These are phyloP conservation scores for Metschnikowia sp. DNA, from an alignment of 805 yeast species.

Conservation along the genomic window DNA sequence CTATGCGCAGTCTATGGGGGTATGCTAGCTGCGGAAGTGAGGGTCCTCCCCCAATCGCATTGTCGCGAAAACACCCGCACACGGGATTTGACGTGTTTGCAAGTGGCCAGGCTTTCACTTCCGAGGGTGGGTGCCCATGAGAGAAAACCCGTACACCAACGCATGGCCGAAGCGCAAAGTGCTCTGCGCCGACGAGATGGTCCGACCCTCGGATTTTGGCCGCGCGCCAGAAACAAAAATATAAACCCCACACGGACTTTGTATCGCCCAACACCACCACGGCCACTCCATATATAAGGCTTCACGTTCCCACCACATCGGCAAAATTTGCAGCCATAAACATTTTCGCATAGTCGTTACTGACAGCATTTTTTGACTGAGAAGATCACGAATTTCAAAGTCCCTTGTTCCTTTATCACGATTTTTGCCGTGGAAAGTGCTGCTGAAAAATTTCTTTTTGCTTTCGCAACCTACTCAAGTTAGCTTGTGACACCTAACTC, in stretches of 20 bases:
- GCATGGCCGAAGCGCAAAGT: background rate
- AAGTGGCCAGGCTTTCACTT: background rate
- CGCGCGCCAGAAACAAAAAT: background rate
- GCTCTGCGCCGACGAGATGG: background rate
- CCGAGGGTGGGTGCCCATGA: background rate
- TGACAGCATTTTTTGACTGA: background rate
- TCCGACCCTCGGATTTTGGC: background rate
- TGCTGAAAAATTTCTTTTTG: background rate
- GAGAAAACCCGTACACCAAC: background rate
- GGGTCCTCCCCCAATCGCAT: no score
- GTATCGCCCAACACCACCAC: no score
- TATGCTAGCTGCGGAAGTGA: background rate
- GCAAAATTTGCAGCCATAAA: no score
- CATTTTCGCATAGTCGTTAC: no score
- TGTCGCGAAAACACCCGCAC: no score
- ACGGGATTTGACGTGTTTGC: background rate
- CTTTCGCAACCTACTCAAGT: background rate
- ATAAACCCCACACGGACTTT: background rate
- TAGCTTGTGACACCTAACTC: background rate
- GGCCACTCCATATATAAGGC: background rate
- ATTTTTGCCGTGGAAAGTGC: no score
- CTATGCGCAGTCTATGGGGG: no score
- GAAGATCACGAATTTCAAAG: no score
- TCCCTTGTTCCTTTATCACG: no score
- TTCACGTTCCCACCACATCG: background rate